These are phyloP conservation scores for Blastocystis sp. DNA, from an alignment of 352 stramenopile genomes.

Conservation along the genomic window DNA sequence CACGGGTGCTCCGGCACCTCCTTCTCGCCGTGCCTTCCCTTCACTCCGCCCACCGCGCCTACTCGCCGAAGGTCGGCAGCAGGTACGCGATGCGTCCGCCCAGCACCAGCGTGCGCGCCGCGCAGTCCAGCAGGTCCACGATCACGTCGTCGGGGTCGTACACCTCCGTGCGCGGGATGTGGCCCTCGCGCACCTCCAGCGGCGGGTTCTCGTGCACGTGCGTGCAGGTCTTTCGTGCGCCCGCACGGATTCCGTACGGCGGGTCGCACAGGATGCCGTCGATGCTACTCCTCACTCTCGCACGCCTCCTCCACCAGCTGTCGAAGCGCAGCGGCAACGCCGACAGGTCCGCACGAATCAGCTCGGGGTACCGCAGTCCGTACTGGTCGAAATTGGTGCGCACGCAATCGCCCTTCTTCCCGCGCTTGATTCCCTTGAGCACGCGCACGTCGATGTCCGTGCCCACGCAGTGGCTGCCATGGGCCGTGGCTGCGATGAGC, in stretches of 20 bases:
- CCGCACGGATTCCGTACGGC: conserved; percentile 87
- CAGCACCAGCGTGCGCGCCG: conserved; percentile 77
- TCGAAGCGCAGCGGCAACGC: conserved; percentile 74
- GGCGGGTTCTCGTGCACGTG: conserved; percentile 65
- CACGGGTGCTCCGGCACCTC: conserved; percentile 79
- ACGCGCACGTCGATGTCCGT: conserved; percentile 93
- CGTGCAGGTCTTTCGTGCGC: conserved; percentile 86
- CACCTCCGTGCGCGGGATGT: conserved; percentile 89
- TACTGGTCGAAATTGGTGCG: conserved; percentile 87
- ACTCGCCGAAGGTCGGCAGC: conserved; percentile 80
- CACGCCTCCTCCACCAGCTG: conserved; percentile 72
- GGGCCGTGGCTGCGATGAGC: conserved; percentile 85
- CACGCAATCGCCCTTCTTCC: conserved; percentile 75
- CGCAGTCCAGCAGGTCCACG: conserved; percentile 88
- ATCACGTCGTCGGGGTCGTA: conserved; percentile 94
- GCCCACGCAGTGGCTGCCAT: conserved; percentile 87
- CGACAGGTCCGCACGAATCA: conserved; percentile 87
- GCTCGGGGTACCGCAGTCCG: conserved; percentile 84
- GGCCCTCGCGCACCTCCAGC: conserved; percentile 79
- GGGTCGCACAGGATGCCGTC: conserved; percentile 87
- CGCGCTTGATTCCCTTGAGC: conserved; percentile 82
- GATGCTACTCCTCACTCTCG: conserved; percentile 73
- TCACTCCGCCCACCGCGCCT: conserved; percentile 53
- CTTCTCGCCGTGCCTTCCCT: conserved; percentile 73
- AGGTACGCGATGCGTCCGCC: conserved; percentile 82